Evolutionary conservation across 805 yeast genomes (phyloP).

Genomic region (Yamadazyma insecticola): DNA sequence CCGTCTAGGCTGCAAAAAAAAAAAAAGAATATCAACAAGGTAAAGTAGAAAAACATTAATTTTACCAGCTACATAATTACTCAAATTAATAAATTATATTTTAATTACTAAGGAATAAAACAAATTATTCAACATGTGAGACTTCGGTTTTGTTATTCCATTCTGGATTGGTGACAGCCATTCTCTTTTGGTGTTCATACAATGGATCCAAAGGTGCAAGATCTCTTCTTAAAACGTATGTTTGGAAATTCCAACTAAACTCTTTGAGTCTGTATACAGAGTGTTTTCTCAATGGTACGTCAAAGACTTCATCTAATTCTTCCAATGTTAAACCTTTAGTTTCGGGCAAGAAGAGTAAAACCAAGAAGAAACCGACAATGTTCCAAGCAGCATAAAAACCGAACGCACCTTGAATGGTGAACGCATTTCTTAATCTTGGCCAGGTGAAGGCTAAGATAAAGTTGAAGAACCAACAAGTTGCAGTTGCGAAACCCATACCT

Average conservation of each 20-base stretch:
- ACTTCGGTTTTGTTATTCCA: slow-evolving; percentile 60
- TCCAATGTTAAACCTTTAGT: slow-evolving; percentile 65
- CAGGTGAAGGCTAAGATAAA: slow-evolving; percentile 69
- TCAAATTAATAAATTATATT: no score
- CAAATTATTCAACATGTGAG: slow-evolving; percentile 45
- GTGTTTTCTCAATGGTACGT: slow-evolving; percentile 52
- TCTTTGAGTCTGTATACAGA: slow-evolving; percentile 38
- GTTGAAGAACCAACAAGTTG: slow-evolving; percentile 72
- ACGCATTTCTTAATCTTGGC: slow-evolving; percentile 65
- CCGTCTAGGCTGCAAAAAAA: no score
- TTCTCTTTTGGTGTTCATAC: slow-evolving; percentile 46
- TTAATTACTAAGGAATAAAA: no score
- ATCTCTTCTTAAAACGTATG: slow-evolving; percentile 40
- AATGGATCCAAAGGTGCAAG: slow-evolving; percentile 51
- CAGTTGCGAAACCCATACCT: slow-evolving; percentile 77
- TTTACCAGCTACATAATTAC: no score
- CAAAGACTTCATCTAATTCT: slow-evolving; percentile 71
- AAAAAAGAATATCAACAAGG: no score
- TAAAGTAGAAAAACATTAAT: no score
- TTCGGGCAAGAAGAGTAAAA: slow-evolving; percentile 68
- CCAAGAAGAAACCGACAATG: slow-evolving; percentile 61
- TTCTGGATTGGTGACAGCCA: slow-evolving; percentile 56
- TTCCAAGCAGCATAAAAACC: slow-evolving; percentile 90
- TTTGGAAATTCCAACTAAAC: slow-evolving; percentile 37
- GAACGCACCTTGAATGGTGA: slow-evolving; percentile 80